Evolutionary conservation across 2,329 filamentous ascomycete genomes (phyloP), one percentile per base, ranked within the genome.

Genomic region (Pseudogymnoascus pannorum): DNA sequence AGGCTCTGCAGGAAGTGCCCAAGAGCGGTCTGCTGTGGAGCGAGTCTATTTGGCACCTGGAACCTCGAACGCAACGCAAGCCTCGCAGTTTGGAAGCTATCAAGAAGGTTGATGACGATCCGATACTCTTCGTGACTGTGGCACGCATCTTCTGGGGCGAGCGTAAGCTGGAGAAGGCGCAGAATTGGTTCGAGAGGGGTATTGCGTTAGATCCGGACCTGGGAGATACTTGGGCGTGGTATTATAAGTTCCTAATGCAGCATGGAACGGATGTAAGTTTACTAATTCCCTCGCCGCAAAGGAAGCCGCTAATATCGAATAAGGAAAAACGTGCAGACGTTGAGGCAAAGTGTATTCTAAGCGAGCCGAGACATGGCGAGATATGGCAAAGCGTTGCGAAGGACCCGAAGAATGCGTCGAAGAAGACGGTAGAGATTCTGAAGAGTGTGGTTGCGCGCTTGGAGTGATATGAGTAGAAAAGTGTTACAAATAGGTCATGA

Each of bases 221-320:
- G 58, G 94, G 94, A 58, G 95, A 99, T 77, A 89, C 87, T 9
- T 99, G 95, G 95, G 93, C 92, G 18, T 99, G 93, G 93, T 99
- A 97, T 75, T 94, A 92, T 75, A 92, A 93, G 74, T 99, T 97
- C 73, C 72, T 97, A 66, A 73, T 86, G 67, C 91, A 97, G 79
- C 92, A 99, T 76, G 95, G 94, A 8, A 97, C 92, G 4, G 87
- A 91, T 66, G 78, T 81, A 71, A 70, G 77, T 74, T 61, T 42
- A 59, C 14, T 51, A 7, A 20, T 20, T 61, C 36, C 11, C 29
- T 11, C 14, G 14, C 58, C 6, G 24, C 12, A 33, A 60, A 20
- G 14, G 8, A 20, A 40, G 58, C 54, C 64, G 66, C 64, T 66
- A 48, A 24, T 60, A 22, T 29, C 18, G 31, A 6, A 59, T 48